These are phyloP conservation scores for Ramaria rubella DNA, from an alignment of 768 basidiomycete genomes.

Conservation along the genomic window DNA sequence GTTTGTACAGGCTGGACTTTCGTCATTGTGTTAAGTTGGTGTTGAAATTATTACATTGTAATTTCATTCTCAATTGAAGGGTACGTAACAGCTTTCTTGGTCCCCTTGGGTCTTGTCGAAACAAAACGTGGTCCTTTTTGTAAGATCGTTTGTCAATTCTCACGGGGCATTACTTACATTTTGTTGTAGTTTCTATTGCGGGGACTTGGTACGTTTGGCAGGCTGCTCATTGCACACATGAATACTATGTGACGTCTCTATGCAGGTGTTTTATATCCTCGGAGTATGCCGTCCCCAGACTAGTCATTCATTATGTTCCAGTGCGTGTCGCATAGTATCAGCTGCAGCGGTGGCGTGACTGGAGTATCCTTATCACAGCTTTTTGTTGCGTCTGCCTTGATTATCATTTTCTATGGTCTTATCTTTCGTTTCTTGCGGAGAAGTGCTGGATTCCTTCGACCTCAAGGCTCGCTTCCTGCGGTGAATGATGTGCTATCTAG, in stretches of 20 bases:
- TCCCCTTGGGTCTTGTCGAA: too few species aligned
- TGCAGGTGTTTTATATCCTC: constrained; percentile 8
- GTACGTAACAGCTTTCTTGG: too few species aligned
- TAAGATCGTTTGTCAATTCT: background rate
- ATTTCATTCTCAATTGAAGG: too few species aligned
- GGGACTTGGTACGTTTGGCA: constrained; percentile 5
- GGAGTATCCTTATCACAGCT: background rate
- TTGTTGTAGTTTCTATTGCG: background rate
- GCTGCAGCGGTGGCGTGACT: background rate
- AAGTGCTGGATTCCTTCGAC: background rate
- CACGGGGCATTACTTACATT: too few species aligned
- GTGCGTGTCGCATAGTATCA: background rate
- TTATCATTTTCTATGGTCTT: constrained; percentile 3
- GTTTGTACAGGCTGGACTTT: too few species aligned
- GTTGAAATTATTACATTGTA: too few species aligned
- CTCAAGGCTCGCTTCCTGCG: background rate
- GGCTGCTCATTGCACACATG: background rate
- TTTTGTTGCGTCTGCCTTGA: background rate
- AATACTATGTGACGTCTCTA: background rate
- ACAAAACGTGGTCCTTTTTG: background rate
- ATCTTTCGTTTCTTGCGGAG: background rate
- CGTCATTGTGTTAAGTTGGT: too few species aligned
- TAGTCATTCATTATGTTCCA: constrained; percentile 3
- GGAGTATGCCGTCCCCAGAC: background rate
- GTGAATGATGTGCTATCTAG: background rate